phyloP scores from a whole-genome alignment of 331 rosid genomes.

The Prunus yedoensis region DNA sequence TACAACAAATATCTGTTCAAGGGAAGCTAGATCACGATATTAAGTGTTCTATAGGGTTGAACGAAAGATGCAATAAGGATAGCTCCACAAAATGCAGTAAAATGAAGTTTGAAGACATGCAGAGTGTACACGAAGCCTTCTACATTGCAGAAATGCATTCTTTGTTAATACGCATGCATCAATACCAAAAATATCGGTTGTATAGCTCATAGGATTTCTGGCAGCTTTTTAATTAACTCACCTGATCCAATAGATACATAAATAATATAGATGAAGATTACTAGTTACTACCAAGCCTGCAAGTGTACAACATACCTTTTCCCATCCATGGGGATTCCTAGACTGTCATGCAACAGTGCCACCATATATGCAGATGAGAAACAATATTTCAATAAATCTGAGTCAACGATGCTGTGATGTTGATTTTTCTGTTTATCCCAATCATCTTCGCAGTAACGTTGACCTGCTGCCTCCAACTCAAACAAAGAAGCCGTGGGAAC shows the following conservation, averaged over 20 bases:
- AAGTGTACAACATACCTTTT: slow-evolving; percentile 36
- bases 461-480: slow-evolving; percentile 46
- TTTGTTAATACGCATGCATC: not conserved
- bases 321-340: slow-evolving; percentile 39
- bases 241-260: not conserved
- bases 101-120: not conserved
- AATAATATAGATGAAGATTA: too few species aligned
- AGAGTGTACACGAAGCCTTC: not conserved
- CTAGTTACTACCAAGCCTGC: not conserved
- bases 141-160: not conserved
- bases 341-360: slow-evolving; percentile 44
- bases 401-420: slow-evolving; percentile 35
- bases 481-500: slow-evolving; percentile 39
- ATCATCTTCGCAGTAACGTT: slow-evolving; percentile 45
- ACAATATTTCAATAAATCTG: slow-evolving; percentile 43
- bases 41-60: not conserved
- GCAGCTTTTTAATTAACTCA: not conserved
- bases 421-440: slow-evolving; percentile 44
- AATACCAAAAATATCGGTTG: not conserved
- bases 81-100: not conserved
- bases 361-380: slow-evolving; percentile 55
- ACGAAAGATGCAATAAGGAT: not conserved
- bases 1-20: not conserved
- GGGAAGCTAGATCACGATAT: not conserved
- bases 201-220: not conserved